Conservation (phyloP, 1,139 yeast genomes). For the Pichia sp. region DNA sequence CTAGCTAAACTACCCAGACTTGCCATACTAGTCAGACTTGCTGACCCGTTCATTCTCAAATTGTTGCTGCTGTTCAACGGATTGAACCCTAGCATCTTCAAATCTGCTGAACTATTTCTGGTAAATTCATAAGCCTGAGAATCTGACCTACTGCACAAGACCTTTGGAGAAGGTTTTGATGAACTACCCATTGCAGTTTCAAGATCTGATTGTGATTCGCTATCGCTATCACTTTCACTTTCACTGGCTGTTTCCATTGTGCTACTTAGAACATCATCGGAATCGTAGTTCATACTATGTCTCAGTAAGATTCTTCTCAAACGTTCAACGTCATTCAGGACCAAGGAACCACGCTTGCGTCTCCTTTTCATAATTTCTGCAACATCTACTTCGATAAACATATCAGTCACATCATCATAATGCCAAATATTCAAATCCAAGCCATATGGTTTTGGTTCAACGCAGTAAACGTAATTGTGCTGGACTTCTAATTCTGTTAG, state of each 20-base stretch:
- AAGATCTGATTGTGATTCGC: constrained; percentile 9
- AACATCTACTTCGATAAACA: constrained; percentile 34
- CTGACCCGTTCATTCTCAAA: constrained; percentile 3
- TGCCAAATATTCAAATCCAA: constrained; percentile 34
- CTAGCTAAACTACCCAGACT: constrained; percentile 11
- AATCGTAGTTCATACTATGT: constrained; percentile 33
- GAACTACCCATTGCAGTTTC: background rate
- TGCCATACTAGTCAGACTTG: constrained; percentile 13
- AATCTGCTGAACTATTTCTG: constrained; percentile 10
- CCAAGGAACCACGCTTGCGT: constrained; percentile 26
- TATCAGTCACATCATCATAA: constrained; percentile 31
- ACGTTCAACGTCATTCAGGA: constrained; percentile 19
- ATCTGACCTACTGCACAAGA: constrained; percentile 24
- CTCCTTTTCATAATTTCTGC: constrained; percentile 31
- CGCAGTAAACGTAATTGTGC: constrained; percentile 32
- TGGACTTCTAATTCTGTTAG: constrained; percentile 34
- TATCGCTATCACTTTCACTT: constrained; percentile 35
- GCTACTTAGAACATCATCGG: constrained; percentile 56
- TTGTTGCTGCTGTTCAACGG: background rate
- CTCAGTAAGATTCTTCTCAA: constrained; percentile 16
- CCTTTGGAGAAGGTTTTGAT: constrained; percentile 11
- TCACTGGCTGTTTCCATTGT: constrained; percentile 24
- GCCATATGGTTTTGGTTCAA: constrained; percentile 36
- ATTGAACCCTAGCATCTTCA: constrained; percentile 8
- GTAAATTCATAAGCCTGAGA: constrained; percentile 31